Conservation (phyloP, 148 eudicot species). For the Rhododendron vialii region DNA sequence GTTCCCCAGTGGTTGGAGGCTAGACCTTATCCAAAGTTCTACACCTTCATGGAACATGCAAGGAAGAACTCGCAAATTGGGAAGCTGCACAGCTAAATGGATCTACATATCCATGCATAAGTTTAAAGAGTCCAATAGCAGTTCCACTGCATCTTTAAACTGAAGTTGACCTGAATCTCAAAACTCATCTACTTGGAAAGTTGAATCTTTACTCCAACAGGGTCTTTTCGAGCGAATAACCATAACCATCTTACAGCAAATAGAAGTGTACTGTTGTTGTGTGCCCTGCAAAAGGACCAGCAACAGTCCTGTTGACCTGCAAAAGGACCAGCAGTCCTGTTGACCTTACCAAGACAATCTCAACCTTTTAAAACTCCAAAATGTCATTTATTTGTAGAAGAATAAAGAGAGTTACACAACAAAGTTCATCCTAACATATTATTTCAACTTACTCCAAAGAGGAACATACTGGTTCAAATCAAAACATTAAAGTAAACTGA, state of each 20-base stretch:
- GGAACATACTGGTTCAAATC: background rate
- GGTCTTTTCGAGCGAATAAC: background rate
- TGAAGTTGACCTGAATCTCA: background rate
- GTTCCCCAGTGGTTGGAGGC: background rate
- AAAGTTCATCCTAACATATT: background rate
- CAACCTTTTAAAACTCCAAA: background rate
- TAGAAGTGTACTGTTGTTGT: background rate
- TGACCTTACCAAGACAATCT: background rate
- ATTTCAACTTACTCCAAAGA: background rate
- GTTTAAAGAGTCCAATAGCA: background rate
- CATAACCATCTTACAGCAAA: background rate
- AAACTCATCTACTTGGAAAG: background rate
- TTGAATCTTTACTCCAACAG: background rate
- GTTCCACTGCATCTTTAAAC: background rate
- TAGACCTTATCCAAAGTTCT: background rate
- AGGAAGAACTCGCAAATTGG: background rate
- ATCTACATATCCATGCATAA: background rate
- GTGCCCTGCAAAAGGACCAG: background rate
- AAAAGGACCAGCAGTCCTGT: background rate
- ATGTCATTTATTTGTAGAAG: background rate
- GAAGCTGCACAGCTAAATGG: background rate
- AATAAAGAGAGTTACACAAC: background rate
- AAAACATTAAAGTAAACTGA: background rate
- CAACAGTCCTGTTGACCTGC: background rate
- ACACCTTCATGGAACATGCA: background rate